These are phyloP conservation scores for Purpureocillium takamizusanense DNA, from an alignment of 2,329 filamentous ascomycete species.

Conservation along the genomic window DNA sequence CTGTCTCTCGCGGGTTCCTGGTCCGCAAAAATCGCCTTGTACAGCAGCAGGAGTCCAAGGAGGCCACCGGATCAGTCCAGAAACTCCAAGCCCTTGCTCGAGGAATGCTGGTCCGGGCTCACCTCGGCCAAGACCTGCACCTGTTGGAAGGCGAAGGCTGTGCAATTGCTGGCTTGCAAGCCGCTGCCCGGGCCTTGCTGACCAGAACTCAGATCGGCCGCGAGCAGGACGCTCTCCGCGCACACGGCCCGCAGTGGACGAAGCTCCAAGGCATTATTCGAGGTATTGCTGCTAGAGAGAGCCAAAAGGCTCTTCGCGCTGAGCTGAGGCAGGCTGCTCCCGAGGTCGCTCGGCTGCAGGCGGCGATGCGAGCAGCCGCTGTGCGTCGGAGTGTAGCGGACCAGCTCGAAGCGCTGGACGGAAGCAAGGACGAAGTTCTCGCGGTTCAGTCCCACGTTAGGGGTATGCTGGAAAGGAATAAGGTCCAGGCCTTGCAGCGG, in stretches of 20 bases:
- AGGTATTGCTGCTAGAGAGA: constrained; percentile 38
- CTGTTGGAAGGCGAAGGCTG: constrained; percentile 40
- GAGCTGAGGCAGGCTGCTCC: constrained; percentile 37
- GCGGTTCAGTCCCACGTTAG: constrained; percentile 51
- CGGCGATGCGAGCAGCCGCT: constrained; percentile 43
- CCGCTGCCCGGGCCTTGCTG: constrained; percentile 54
- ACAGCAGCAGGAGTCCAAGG: constrained; percentile 47
- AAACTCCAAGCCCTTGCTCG: constrained; percentile 59
- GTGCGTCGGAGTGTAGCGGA: constrained; percentile 40
- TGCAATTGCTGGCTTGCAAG: constrained; percentile 51
- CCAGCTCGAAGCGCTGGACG: constrained; percentile 37
- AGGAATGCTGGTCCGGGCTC: constrained; percentile 54
- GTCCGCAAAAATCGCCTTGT: constrained; percentile 46
- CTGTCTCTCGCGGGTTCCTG: constrained; percentile 58
- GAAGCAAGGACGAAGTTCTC: constrained; percentile 34
- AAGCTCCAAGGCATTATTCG: constrained; percentile 31
- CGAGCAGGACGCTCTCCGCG: constrained; percentile 41
- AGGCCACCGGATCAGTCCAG: constrained; percentile 41
- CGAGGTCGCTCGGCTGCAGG: constrained; percentile 39
- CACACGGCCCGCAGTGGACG: constrained; percentile 40
- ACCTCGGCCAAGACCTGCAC: constrained; percentile 43
- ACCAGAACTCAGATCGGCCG: constrained; percentile 43
- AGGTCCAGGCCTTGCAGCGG: constrained; percentile 37
- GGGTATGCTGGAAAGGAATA: constrained; percentile 50
- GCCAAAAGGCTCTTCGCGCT: constrained; percentile 32